Percentiles rank a stretch among this genome's conserved stretches.
Evolutionary conservation across 345 rosid species (phyloP).

Genomic region (Salix dunnii): DNA sequence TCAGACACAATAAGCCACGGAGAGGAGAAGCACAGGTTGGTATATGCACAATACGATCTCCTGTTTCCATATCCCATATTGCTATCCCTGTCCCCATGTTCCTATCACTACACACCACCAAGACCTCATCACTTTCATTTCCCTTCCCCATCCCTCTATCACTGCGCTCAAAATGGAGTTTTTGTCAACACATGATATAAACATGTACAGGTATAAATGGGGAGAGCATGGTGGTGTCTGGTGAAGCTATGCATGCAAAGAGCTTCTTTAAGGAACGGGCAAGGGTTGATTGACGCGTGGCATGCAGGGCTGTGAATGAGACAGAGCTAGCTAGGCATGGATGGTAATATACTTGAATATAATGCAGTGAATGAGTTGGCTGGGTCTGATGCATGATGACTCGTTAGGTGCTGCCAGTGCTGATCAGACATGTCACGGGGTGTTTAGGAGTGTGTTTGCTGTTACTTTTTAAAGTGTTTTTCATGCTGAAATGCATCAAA

Average conservation of each 20-base stretch:
- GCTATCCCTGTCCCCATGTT: constrained; percentile 39
- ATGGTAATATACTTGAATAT: background rate
- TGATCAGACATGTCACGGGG: background rate
- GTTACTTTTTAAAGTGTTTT: too few species aligned
- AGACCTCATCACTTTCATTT: constrained; percentile 27
- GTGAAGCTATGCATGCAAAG: constrained; percentile 10
- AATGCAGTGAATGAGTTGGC: background rate
- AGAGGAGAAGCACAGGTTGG: constrained; percentile 50
- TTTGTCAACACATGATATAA: too few species aligned
- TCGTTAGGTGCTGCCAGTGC: background rate
- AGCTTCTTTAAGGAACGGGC: background rate
- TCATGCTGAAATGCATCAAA: too few species aligned
- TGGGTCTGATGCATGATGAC: background rate
- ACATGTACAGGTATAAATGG: background rate
- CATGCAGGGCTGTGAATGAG: constrained; percentile 6
- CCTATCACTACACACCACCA: constrained; percentile 45
- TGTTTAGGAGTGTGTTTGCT: too few species aligned
- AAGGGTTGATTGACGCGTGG: constrained; percentile 17
- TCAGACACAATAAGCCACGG: constrained; percentile 36
- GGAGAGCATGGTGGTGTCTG: background rate
- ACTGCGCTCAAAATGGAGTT: background rate
- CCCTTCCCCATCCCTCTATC: background rate
- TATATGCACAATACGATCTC: constrained; percentile 37
- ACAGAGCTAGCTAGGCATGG: constrained; percentile 26
- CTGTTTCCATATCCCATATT: constrained; percentile 38